These are phyloP conservation scores for Bruguiera sexangula DNA, from an alignment of 345 rosid genomes.

Conservation along the genomic window DNA sequence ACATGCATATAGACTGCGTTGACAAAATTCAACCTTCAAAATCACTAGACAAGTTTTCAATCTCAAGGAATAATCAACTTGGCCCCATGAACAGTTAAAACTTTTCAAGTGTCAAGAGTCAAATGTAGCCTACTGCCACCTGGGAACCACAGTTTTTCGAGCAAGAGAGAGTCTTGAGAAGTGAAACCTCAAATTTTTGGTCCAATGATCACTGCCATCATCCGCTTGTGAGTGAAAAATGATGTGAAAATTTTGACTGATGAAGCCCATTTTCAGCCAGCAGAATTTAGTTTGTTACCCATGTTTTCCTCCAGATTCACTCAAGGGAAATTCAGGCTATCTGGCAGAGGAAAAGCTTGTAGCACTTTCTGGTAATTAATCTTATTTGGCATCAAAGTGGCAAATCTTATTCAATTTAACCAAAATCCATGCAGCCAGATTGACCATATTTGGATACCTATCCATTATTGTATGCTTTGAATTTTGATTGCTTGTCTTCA, in stretches of 20 bases:
- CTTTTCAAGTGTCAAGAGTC: too few relatives aligned
- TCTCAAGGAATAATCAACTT: conserved; percentile 5
- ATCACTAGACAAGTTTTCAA: conserved; percentile 16
- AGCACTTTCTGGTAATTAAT: not conserved
- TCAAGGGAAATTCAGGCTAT: not conserved
- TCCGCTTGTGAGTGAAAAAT: not conserved
- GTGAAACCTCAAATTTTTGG: not conserved
- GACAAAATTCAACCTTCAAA: conserved; percentile 12
- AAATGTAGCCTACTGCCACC: too few relatives aligned
- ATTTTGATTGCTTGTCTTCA: too few relatives aligned
- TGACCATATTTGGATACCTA: too few relatives aligned
- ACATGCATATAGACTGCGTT: conserved; percentile 4
- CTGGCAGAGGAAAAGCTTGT: not conserved
- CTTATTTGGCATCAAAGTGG: not conserved
- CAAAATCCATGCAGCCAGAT: too few relatives aligned
- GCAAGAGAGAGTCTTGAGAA: not conserved
- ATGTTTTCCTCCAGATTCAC: not conserved
- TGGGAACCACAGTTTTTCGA: not conserved
- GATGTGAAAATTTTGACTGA: not conserved
- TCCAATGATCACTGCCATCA: not conserved
- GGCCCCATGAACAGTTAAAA: not conserved
- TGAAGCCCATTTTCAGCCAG: not conserved
- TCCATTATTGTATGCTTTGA: too few relatives aligned
- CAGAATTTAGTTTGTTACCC: not conserved
- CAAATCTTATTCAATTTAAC: not conserved